A percentile compares a stretch with the other conserved stretches of the same genome.
These are phyloP conservation scores for Aureoboletus auriporus DNA, from an alignment of 768 basidiomycete species.

Conservation along the genomic window DNA sequence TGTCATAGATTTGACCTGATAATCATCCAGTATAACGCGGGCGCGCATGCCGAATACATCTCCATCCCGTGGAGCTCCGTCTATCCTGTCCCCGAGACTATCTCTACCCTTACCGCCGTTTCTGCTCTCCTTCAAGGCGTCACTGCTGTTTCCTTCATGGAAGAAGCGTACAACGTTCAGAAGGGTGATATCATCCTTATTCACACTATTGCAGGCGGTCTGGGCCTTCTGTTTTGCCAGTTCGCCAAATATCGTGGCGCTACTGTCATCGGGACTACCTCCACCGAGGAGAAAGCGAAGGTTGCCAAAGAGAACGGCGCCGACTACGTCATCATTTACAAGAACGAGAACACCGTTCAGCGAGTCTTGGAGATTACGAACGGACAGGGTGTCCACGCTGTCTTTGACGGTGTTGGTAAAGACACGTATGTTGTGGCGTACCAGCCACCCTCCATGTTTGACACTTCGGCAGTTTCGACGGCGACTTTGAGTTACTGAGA, in stretches of 20 bases:
- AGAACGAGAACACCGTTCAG: constrained; percentile 67
- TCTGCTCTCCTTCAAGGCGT: constrained; percentile 70
- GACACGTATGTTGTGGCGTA: constrained; percentile 62
- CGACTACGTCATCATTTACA: constrained; percentile 83
- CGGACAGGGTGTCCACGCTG: constrained; percentile 78
- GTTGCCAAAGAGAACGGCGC: constrained; percentile 78
- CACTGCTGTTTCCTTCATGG: constrained; percentile 73
- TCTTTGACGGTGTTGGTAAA: constrained; percentile 96
- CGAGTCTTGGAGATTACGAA: constrained; percentile 72
- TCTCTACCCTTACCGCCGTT: constrained; percentile 62
- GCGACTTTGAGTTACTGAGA: constrained; percentile 74
- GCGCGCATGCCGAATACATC: constrained; percentile 69
- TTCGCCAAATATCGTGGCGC: constrained; percentile 72
- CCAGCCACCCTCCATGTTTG: not conserved
- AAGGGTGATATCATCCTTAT: constrained; percentile 77
- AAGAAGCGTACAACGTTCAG: constrained; percentile 83
- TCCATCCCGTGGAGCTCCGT: constrained; percentile 59
- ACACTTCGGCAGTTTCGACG: constrained; percentile 53
- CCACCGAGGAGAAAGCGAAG: constrained; percentile 76
- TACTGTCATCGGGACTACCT: constrained; percentile 90
- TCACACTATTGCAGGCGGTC: constrained; percentile 89
- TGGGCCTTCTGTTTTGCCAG: constrained; percentile 70
- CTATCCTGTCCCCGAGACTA: constrained; percentile 58
- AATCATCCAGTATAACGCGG: constrained; percentile 37
- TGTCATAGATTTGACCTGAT: not conserved